A percentile compares a stretch with the other conserved stretches of the same genome.
These are phyloP conservation scores for Takashimella koratensis DNA, from an alignment of 1,284 basidiomycete genomes.

Conservation along the genomic window DNA sequence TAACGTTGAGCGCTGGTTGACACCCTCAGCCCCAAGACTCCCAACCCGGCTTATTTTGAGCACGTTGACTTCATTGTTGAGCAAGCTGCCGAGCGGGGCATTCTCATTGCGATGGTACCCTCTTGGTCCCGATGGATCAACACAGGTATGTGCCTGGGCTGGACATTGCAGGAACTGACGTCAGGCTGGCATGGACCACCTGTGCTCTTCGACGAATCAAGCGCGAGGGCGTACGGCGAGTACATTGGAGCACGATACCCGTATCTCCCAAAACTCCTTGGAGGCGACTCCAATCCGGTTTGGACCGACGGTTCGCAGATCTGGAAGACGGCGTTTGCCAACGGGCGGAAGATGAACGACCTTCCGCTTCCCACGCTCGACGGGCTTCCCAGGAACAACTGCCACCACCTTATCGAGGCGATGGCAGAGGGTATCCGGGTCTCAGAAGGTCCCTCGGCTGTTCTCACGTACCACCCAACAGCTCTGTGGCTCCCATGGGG, in stretches of 20 bases:
- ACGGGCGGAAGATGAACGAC: neutral
- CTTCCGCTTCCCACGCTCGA: neutral
- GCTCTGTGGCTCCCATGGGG: neutral
- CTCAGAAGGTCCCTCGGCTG: neutral
- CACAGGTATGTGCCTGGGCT: neutral
- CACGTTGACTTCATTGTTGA: constrained; percentile 7
- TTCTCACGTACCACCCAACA: neutral
- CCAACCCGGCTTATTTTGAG: constrained; percentile 9
- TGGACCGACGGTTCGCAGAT: constrained; percentile 2
- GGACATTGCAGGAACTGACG: neutral
- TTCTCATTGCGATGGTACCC: constrained; percentile 2
- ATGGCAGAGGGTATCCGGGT: neutral
- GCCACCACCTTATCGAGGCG: neutral
- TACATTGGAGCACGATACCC: constrained; percentile 6
- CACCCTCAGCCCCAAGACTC: neutral
- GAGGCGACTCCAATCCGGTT: constrained; percentile 4
- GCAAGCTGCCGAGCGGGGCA: neutral
- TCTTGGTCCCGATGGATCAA: constrained; percentile 5
- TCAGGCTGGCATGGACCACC: constrained; percentile 2
- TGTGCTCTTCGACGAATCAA: constrained; percentile 1
- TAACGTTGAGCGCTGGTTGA: neutral
- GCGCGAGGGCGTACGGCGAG: constrained; percentile 1
- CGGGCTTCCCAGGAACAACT: constrained; percentile 1
- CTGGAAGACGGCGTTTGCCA: neutral
- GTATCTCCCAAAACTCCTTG: constrained; percentile 4